phyloP scores from a whole-genome alignment of 1,284 basidiomycete genomes.

The Leccinum laetum region DNA sequence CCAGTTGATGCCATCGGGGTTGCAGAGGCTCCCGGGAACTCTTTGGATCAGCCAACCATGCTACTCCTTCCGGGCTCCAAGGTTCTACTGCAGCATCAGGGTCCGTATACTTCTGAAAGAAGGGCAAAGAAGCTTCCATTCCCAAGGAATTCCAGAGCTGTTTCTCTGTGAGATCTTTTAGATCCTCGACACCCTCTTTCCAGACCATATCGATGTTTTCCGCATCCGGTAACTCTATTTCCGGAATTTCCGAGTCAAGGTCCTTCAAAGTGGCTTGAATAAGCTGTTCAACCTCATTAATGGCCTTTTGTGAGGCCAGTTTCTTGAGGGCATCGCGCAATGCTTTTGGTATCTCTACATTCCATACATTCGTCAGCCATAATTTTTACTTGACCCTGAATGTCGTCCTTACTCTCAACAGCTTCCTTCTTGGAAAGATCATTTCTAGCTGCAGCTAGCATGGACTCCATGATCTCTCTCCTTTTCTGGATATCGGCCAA shows the following conservation, averaged over 20 bases:
- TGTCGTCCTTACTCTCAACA: neutral
- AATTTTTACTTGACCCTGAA: neutral
- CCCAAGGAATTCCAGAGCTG: neutral
- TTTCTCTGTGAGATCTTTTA: neutral
- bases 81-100: neutral
- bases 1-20: neutral
- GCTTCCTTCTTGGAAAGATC: neutral
- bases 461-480: neutral
- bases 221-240: neutral
- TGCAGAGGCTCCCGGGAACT: neutral
- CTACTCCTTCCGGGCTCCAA: conserved; percentile 5
- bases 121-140: conserved; percentile 1
- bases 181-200: neutral
- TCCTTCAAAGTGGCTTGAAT: neutral
- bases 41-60: conserved; percentile 2
- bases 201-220: neutral
- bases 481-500: neutral
- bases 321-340: neutral
- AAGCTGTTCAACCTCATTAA: neutral
- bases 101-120: conserved; percentile 10
- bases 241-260: neutral
- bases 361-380: neutral
- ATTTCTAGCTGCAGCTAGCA: neutral
- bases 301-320: neutral
- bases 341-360: neutral